phyloP scores from a whole-genome alignment of 2,329 filamentous ascomycete species.

The Calonectria crousiana region DNA sequence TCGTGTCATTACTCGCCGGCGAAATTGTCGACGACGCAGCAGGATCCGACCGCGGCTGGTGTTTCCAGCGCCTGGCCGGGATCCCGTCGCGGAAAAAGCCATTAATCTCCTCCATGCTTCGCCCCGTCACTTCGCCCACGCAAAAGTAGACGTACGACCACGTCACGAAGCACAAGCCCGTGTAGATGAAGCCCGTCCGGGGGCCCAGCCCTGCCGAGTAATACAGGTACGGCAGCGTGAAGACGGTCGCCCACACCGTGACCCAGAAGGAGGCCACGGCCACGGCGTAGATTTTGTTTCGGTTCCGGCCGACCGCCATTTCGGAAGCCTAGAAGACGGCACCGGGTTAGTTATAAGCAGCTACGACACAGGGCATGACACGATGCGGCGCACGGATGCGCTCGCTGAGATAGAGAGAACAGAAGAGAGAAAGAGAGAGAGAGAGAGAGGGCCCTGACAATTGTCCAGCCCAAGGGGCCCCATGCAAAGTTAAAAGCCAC shows the following conservation, averaged over 20 bases:
- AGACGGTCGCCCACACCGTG: constrained; percentile 55
- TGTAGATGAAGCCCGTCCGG: constrained; percentile 54
- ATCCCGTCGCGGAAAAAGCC: constrained; percentile 44
- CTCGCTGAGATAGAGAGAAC: not conserved
- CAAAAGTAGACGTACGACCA: constrained; percentile 53
- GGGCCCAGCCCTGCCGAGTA: constrained; percentile 53
- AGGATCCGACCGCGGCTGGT: constrained; percentile 34
- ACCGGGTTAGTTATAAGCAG: not conserved
- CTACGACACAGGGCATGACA: not conserved
- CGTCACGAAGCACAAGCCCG: constrained; percentile 48
- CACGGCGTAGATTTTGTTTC: constrained; percentile 47
- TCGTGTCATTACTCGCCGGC: not conserved
- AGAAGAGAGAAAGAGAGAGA: too few relatives aligned
- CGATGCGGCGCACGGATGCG: not conserved
- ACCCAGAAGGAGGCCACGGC: constrained; percentile 59
- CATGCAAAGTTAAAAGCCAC: constrained; percentile 59
- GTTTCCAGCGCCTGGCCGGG: constrained; percentile 43
- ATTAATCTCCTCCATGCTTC: constrained; percentile 47
- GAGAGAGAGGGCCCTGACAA: constrained; percentile 38
- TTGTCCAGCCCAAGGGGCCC: constrained; percentile 54
- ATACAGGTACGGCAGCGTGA: constrained; percentile 56
- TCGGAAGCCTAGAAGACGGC: constrained; percentile 50
- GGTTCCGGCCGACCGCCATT: constrained; percentile 61
- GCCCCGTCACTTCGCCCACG: constrained; percentile 47
- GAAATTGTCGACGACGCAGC: not conserved